These are phyloP conservation scores for Heritiera littoralis DNA, from an alignment of 345 rosid species.

Conservation along the genomic window DNA sequence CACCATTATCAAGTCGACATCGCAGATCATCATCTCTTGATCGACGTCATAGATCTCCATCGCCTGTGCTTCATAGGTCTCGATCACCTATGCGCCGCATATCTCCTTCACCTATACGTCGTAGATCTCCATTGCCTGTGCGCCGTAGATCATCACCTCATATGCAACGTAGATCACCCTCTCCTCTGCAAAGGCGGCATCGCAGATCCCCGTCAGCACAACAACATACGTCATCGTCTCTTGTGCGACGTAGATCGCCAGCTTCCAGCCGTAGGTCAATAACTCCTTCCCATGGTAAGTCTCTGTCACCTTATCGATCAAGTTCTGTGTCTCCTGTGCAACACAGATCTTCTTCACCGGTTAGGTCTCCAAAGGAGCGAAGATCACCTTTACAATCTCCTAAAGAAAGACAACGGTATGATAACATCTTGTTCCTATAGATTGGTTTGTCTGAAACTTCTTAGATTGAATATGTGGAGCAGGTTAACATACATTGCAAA, in stretches of 20 bases:
- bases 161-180: conserved; percentile 33
- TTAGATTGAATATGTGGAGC: not conserved
- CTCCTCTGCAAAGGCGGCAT: conserved; percentile 32
- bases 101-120: conserved; percentile 42
- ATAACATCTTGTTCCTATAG: not conserved
- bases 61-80: not conserved
- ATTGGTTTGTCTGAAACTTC: not conserved
- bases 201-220: conserved; percentile 48
- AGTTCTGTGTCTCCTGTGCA: conserved; percentile 53
- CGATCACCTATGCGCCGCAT: conserved; percentile 39
- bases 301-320: conserved; percentile 39
- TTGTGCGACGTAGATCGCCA: conserved; percentile 37
- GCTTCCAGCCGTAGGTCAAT: conserved; percentile 34
- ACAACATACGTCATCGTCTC: conserved; percentile 34
- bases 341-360: conserved; percentile 46
- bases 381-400: conserved; percentile 47
- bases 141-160: conserved; percentile 46
- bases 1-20: conserved; percentile 34
- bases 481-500: not conserved
- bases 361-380: conserved; percentile 35
- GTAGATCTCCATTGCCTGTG: conserved; percentile 36
- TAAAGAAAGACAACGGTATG: conserved; percentile 55
- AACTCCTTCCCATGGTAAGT: conserved; percentile 41
- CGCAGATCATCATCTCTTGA: conserved; percentile 51
- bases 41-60: conserved; percentile 37